phyloP scores from a whole-genome alignment of 768 basidiomycete species.

The Steccherinum ochraceum region DNA sequence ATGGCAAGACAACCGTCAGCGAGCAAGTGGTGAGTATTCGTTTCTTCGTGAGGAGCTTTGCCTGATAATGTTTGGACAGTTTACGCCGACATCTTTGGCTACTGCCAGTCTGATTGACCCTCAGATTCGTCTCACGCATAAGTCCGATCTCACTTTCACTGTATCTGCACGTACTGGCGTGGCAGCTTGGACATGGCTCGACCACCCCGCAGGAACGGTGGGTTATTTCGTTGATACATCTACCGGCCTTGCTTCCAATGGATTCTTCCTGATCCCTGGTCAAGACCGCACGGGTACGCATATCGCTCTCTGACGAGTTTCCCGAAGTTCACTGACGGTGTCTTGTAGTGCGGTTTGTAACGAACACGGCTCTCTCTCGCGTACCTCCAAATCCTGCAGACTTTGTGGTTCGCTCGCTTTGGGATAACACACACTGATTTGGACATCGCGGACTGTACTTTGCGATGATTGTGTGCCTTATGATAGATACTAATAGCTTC shows the following conservation, averaged over 20 bases:
- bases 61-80: constrained; percentile 26
- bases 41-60: constrained; percentile 2
- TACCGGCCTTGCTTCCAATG: constrained; percentile 39
- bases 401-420: constrained; percentile 46
- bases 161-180: constrained; percentile 49
- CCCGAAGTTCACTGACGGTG: background rate
- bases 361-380: constrained; percentile 33
- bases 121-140: constrained; percentile 29
- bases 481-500: too few relatives aligned
- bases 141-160: constrained; percentile 37
- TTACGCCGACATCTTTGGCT: constrained; percentile 45
- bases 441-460: too few relatives aligned
- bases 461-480: too few relatives aligned
- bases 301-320: background rate
- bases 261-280: constrained; percentile 50
- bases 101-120: constrained; percentile 44
- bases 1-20: constrained; percentile 34
- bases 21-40: constrained; percentile 43
- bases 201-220: constrained; percentile 48
- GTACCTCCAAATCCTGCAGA: constrained; percentile 33
- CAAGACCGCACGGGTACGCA: constrained; percentile 44
- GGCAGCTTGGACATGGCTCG: constrained; percentile 53
- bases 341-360: constrained; percentile 33
- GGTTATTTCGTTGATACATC: constrained; percentile 43
- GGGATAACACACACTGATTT: constrained; percentile 46